Conservation (phyloP, 345 rosid genomes). For the Populus pruinosa region DNA sequence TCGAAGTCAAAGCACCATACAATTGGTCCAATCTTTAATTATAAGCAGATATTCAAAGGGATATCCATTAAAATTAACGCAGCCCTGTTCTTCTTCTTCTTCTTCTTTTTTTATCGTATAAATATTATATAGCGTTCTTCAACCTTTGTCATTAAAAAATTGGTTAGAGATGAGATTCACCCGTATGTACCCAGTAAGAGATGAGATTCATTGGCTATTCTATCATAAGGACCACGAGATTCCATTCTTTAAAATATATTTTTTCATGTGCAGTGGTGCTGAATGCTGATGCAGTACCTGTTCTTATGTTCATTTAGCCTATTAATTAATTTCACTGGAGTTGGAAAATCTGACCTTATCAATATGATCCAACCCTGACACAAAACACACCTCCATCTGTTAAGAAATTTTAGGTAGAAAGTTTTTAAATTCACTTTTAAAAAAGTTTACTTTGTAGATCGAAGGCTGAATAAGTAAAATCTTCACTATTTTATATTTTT, state of each 20-base stretch:
- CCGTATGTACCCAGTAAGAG: constrained; percentile 13
- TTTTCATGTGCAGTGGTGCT: not conserved
- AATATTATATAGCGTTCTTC: not conserved
- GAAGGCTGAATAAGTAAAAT: too few species aligned
- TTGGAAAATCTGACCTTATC: not conserved
- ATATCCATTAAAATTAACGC: not conserved
- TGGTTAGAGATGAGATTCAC: constrained; percentile 12
- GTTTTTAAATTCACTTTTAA: too few species aligned
- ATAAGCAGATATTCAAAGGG: not conserved
- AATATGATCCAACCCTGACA: not conserved
- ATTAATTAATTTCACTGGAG: not conserved
- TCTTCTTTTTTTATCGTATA: too few species aligned
- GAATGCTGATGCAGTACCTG: not conserved
- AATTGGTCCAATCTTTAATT: constrained; percentile 12
- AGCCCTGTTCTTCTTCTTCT: too few species aligned
- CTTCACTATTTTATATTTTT: too few species aligned
- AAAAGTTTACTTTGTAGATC: too few species aligned
- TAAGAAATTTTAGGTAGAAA: not conserved
- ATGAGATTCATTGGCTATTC: constrained; percentile 16
- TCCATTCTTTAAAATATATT: constrained; percentile 10
- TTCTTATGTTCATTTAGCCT: not conserved
- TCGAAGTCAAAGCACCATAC: constrained; percentile 31
- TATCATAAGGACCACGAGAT: constrained; percentile 6
- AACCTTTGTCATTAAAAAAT: constrained; percentile 4
- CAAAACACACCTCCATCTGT: not conserved